Evolutionary conservation across 2,329 filamentous ascomycete genomes (phyloP), one percentile per base, ranked within the genome.

Genomic region (Parasarocladium wereldwijsianum): DNA sequence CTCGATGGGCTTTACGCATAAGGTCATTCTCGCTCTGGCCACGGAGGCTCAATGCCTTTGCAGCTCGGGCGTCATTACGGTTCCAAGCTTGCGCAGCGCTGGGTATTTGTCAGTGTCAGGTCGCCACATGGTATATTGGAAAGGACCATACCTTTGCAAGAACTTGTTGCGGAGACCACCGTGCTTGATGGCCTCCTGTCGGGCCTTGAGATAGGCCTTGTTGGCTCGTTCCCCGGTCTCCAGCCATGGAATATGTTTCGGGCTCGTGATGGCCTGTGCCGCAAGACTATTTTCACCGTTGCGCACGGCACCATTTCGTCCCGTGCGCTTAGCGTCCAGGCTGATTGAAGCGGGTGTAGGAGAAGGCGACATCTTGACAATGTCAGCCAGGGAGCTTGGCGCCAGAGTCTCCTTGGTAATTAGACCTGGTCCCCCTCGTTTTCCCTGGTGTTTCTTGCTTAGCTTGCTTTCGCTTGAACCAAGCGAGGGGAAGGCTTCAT

Each of bases 41-140:
- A 17, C 90, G 79, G 26, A 96, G 70, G 44, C 84, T 93, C 29
- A 96, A 69, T 18, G 87, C 87, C 59, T 96, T 96, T 36, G 90
- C 90, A 12, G 90, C 87, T 37, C 90, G 77, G 23, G 90, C 87
- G 51, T 98, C 90, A 45, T 94, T 96, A 34, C 90, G 80, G 50
- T 96, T 94, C 87, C 90, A 98, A 14, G 90, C 90, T 65, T 96
- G 87, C 7, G 87, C 87, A 40, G 90, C 90, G 52, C 86, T 92
- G 38, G 24, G 14, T 15, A 16, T n/a, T n/a, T n/a, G n/a, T n/a
- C n/a, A n/a, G n/a, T n/a, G n/a, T n/a, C n/a, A n/a, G n/a, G n/a
- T n/a, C 8, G n/a, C 5, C 21, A n/a, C 16, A 9, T 4, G n/a
- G n/a, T n/a, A n/a, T n/a, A n/a, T n/a, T n/a, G n/a, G n/a, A n/a